phyloP scores from a whole-genome alignment of 208 protist species.

The Tritrichomonas foetus region DNA sequence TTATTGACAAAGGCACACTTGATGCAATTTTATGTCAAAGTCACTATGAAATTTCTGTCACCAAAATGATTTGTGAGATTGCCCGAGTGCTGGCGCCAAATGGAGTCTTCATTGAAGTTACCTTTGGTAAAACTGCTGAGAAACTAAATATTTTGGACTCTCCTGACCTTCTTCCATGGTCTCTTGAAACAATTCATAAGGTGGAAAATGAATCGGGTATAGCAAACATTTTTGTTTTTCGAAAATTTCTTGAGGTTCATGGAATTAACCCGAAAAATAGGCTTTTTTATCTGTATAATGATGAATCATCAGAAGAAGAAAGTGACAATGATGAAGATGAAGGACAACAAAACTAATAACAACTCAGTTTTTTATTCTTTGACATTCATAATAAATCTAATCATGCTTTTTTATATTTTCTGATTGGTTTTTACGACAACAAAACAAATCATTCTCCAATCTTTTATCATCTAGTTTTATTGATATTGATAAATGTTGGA shows the following conservation, averaged over 20 bases:
- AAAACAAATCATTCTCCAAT: too few relatives aligned
- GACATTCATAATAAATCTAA: too few relatives aligned
- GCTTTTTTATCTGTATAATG: too few relatives aligned
- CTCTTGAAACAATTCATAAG: not conserved
- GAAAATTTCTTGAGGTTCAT: not conserved
- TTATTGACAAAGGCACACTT: constrained; percentile 18
- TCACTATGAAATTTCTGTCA: not conserved
- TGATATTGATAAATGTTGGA: too few relatives aligned
- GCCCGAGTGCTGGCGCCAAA: not conserved
- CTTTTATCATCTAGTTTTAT: too few relatives aligned
- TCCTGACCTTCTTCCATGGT: not conserved
- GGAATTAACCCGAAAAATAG: too few relatives aligned
- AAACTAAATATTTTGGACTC: not conserved
- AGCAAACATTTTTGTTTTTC: not conserved
- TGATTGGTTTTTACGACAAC: too few relatives aligned
- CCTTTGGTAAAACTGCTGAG: not conserved
- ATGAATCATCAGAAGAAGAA: too few relatives aligned
- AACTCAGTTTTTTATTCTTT: too few relatives aligned
- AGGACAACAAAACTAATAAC: too few relatives aligned
- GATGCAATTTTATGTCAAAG: not conserved
- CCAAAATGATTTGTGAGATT: constrained; percentile 5
- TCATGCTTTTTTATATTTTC: too few relatives aligned
- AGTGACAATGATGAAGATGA: too few relatives aligned
- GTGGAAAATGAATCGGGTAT: not conserved
- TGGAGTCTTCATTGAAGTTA: not conserved